These are phyloP conservation scores for Pichia sp. DNA, from an alignment of 1,139 yeast genomes.

Conservation along the genomic window DNA sequence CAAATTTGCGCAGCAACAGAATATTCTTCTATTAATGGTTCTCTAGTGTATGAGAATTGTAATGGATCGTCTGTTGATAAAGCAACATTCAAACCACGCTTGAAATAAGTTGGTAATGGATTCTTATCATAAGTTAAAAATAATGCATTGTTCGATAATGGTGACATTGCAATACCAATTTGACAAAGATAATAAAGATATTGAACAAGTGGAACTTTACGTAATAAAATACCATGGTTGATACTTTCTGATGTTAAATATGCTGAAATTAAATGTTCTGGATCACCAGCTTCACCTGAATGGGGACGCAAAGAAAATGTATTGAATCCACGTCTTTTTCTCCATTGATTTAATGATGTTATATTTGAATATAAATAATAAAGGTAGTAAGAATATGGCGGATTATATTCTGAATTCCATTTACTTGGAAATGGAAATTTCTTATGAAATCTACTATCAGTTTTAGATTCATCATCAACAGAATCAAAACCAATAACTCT, in stretches of 20 bases:
- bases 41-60: constrained; percentile 93
- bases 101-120: constrained; percentile 86
- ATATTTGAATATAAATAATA: constrained; percentile 84
- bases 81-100: constrained; percentile 88
- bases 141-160: constrained; percentile 90
- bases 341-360: constrained; percentile 77
- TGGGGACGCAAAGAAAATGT: constrained; percentile 94
- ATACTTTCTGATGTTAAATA: constrained; percentile 87
- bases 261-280: constrained; percentile 90
- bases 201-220: constrained; percentile 93
- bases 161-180: constrained; percentile 98
- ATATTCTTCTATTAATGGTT: constrained; percentile 96
- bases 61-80: constrained; percentile 90
- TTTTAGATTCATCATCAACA: constrained; percentile 95
- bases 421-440: constrained; percentile 77
- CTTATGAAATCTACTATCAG: constrained; percentile 71
- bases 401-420: constrained; percentile 77
- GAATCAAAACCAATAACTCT: constrained; percentile 97
- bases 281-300: constrained; percentile 99
- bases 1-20: constrained; percentile 97
- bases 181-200: constrained; percentile 90
- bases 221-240: constrained; percentile 86
- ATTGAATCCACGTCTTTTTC: constrained; percentile 67
- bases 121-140: constrained; percentile 92
- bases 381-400: constrained; percentile 95